A percentile compares a stretch with the other conserved stretches of the same genome.
Evolutionary conservation across 345 rosid genomes (phyloP).

Genomic region (Nephelium lappaceum): DNA sequence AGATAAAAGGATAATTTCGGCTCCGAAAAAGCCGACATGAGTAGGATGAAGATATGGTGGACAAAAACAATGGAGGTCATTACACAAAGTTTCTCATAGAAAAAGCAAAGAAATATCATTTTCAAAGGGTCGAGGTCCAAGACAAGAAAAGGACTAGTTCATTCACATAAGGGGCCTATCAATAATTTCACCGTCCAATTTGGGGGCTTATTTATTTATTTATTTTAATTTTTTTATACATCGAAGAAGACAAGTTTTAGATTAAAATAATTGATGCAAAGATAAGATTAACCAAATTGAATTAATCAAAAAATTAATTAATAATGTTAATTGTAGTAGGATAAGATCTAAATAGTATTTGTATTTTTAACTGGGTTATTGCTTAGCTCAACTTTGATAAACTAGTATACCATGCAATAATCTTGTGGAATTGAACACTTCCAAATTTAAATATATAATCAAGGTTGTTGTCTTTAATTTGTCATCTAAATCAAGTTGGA

Average conservation of each 20-base stretch:
- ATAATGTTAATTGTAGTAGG: no score
- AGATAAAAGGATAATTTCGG: no score
- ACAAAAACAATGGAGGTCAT: no score
- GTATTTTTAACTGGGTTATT: no score
- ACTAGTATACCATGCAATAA: no score
- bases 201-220: not conserved
- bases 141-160: not conserved
- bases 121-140: not conserved
- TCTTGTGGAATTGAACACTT: no score
- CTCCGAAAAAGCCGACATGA: no score
- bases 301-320: not conserved
- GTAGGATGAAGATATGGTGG: not conserved
- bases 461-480: not conserved
- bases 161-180: slow-evolving; percentile 22
- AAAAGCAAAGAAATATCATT: slow-evolving; percentile 4
- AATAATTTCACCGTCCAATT: slow-evolving; percentile 14
- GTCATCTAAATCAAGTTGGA: not conserved
- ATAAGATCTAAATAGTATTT: not conserved
- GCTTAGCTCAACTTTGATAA: no score
- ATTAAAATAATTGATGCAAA: not conserved
- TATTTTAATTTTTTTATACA: no score
- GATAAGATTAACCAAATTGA: not conserved
- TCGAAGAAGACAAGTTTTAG: slow-evolving; percentile 6
- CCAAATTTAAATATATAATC: no score
- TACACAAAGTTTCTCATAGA: not conserved